Conservation (phyloP, 2,329 filamentous ascomycete species). For the Fusarium sp. region DNA sequence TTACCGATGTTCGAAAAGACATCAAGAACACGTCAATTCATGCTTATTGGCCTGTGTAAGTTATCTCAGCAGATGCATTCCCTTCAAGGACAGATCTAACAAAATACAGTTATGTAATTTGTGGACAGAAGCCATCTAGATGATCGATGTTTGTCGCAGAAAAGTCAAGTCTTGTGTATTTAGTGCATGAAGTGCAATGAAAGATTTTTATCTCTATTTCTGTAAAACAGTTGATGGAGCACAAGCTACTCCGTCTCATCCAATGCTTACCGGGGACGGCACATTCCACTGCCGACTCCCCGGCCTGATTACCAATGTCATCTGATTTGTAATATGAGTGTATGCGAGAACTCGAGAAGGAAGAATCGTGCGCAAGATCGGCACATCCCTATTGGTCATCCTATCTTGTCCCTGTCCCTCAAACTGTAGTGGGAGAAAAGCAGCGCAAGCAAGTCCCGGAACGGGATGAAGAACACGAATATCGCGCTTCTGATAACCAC, state of each 20-base stretch:
- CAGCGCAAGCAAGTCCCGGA: neutral
- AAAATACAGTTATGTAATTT: neutral
- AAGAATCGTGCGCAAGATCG: neutral
- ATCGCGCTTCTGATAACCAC: neutral
- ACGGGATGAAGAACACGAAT: neutral
- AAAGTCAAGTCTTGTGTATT: neutral
- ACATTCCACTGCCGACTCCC: neutral
- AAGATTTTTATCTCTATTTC: neutral
- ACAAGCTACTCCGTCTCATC: neutral
- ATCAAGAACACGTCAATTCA: conserved; percentile 43
- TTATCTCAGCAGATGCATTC: neutral
- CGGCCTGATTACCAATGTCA: neutral
- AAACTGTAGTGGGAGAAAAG: neutral
- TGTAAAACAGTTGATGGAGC: neutral
- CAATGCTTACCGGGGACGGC: neutral
- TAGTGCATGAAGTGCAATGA: neutral
- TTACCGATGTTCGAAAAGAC: conserved; percentile 42
- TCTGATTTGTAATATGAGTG: neutral
- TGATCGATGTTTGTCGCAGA: neutral
- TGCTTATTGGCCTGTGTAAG: conserved; percentile 45
- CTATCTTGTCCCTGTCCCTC: neutral
- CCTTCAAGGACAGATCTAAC: neutral
- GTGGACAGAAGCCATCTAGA: neutral
- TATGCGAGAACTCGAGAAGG: neutral
- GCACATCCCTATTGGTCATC: neutral